Evolutionary conservation across 208 protist genomes (phyloP), one percentile per base, ranked within the genome.

Genomic region (Trypanosoma melophagium): DNA sequence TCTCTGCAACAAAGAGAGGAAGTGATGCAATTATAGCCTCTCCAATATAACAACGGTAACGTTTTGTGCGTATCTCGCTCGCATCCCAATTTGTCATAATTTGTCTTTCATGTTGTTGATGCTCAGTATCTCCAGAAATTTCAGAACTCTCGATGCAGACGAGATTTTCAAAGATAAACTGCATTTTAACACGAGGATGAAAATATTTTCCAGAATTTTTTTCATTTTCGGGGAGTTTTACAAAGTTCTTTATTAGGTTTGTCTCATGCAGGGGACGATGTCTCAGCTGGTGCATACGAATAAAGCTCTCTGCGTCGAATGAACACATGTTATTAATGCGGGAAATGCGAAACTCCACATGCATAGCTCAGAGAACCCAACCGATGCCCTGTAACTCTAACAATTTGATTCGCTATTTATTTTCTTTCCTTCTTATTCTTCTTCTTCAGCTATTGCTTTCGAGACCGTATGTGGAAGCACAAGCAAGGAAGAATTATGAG

Each of bases 241-340:
- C 61, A 1, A 74, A 40, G 1, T 13, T 10, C 17, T 40, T 28
- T 24, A 22, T 53, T 16, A 31, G 16, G 4, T 38, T 42, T 17
- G n/a, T 2, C 8, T 56, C 54, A 0, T 41, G 44, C 17, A 25
- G 22, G 21, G 49, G 47, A 8, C 42, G 59, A 28, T 79, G 57
- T 10, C 82, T 60, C 19, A 90, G 59, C 58, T 94, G 81, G 74
- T 90, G 88, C 49, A 94, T 77, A 16, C 86, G 84, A 53, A 89
- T 84, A 63, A 92, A 94, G 60, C 86, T 89, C 55, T 92, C 77
- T 12, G 81, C 61, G 47, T 92, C 83, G 60, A 94, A 90, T 16
- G 76, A 52, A 51, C 81, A 90, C 21, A 70, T 73, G 21, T 81
- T 59, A 13, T 79, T 76, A 55, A 92, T 62, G 35, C 84, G 62